phyloP scores from a whole-genome alignment of 2,329 filamentous ascomycete species.

The Ilyonectria destructans region DNA sequence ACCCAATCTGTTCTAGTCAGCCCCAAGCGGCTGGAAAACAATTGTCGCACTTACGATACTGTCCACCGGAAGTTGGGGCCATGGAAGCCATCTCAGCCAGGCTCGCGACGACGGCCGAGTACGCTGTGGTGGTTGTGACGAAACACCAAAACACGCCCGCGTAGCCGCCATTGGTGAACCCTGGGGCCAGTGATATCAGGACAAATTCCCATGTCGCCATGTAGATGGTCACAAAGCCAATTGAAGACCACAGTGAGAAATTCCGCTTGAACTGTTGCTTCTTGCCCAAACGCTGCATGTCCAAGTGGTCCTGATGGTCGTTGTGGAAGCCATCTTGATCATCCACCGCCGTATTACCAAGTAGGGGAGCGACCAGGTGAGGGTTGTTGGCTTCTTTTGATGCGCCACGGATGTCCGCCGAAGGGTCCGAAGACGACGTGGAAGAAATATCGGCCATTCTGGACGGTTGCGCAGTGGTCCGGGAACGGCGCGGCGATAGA shows the following conservation, averaged over 20 bases:
- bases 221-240: slow-evolving; percentile 64
- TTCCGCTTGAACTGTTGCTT: slow-evolving; percentile 56
- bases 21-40: too few species aligned
- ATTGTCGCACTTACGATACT: too few species aligned
- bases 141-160: slow-evolving; percentile 65
- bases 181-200: slow-evolving; percentile 47
- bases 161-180: slow-evolving; percentile 59
- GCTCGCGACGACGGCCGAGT: slow-evolving; percentile 59
- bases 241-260: slow-evolving; percentile 63
- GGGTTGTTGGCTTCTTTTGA: too few species aligned
- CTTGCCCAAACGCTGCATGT: slow-evolving; percentile 46
- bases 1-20: slow-evolving; percentile 69
- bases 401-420: too few species aligned
- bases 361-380: too few species aligned
- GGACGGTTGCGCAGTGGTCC: too few species aligned
- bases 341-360: too few species aligned
- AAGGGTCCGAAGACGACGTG: too few species aligned
- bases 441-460: too few species aligned
- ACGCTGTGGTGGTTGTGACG: slow-evolving; percentile 35
- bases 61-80: slow-evolving; percentile 50
- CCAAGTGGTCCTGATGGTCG: slow-evolving; percentile 33
- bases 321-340: too few species aligned
- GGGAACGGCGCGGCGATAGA: too few species aligned
- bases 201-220: slow-evolving; percentile 64
- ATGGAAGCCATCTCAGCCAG: slow-evolving; percentile 68